phyloP scores from a whole-genome alignment of 306 rosid species.

The Glycine tomentella region DNA sequence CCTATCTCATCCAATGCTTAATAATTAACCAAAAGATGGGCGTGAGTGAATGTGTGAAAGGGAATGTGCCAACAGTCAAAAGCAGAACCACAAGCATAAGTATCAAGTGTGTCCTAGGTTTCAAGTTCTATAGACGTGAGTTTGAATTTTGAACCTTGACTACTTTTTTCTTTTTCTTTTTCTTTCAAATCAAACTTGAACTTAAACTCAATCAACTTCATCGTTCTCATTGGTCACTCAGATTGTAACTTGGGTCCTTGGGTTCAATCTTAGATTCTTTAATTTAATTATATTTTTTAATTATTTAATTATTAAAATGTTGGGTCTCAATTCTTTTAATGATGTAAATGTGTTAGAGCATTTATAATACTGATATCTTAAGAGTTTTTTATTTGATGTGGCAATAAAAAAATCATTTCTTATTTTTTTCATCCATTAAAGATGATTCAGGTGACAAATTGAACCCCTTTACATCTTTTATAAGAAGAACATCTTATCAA shows the following conservation, averaged over 20 bases:
- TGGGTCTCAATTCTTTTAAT: neutral
- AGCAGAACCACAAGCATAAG: conserved; percentile 24
- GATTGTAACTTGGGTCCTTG: neutral
- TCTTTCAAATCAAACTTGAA: neutral
- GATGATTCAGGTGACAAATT: too few relatives aligned
- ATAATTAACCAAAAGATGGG: neutral
- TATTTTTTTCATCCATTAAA: too few relatives aligned
- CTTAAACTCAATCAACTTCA: neutral
- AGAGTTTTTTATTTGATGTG: too few relatives aligned
- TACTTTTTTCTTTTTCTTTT: neutral
- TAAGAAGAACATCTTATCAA: too few relatives aligned
- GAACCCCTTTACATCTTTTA: too few relatives aligned
- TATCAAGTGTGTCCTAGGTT: neutral
- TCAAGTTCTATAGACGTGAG: neutral
- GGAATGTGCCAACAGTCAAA: neutral
- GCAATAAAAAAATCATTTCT: too few relatives aligned
- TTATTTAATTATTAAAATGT: too few relatives aligned
- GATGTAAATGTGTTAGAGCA: neutral
- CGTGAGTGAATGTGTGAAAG: neutral
- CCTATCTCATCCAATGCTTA: neutral
- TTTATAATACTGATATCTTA: too few relatives aligned
- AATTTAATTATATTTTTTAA: neutral
- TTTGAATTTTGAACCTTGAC: conserved; percentile 11
- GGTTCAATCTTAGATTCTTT: neutral
- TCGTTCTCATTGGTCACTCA: neutral